These are phyloP conservation scores for Lentinula boryana DNA, from an alignment of 768 basidiomycete species.

Conservation along the genomic window DNA sequence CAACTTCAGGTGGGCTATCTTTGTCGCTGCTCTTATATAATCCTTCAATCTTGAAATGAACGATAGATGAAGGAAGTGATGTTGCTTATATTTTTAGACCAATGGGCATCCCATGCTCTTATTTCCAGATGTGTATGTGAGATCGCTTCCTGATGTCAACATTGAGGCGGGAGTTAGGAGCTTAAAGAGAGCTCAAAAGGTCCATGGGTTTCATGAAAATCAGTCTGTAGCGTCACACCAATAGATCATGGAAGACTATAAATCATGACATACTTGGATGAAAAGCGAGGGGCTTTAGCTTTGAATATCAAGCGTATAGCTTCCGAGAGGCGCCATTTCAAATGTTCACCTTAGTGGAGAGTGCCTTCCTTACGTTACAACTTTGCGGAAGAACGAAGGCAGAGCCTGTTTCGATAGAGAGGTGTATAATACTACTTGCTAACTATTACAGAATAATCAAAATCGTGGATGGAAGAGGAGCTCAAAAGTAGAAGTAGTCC, in stretches of 20 bases:
- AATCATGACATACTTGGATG: too few species aligned
- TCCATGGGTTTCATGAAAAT: too few species aligned
- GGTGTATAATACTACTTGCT: background rate
- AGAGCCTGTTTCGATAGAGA: background rate
- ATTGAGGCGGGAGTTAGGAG: too few species aligned
- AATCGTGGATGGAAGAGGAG: background rate
- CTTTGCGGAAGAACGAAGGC: too few species aligned
- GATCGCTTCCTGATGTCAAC: too few species aligned
- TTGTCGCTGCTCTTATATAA: background rate
- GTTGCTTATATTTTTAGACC: background rate
- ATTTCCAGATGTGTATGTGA: background rate
- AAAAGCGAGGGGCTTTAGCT: too few species aligned
- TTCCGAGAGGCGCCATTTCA: too few species aligned
- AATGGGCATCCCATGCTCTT: background rate
- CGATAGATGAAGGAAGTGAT: background rate
- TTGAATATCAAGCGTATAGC: too few species aligned
- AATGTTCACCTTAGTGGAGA: too few species aligned
- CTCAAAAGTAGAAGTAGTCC: background rate
- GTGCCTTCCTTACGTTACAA: too few species aligned
- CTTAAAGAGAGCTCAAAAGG: too few species aligned
- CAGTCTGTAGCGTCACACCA: background rate
- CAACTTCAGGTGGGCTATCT: background rate
- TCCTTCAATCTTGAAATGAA: background rate
- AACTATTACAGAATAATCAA: background rate
- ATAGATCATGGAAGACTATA: too few species aligned